Evolutionary conservation across 179 eudicot genomes (phyloP), one percentile per base, ranked within the genome.

Genomic region (Pouteria campechiana): DNA sequence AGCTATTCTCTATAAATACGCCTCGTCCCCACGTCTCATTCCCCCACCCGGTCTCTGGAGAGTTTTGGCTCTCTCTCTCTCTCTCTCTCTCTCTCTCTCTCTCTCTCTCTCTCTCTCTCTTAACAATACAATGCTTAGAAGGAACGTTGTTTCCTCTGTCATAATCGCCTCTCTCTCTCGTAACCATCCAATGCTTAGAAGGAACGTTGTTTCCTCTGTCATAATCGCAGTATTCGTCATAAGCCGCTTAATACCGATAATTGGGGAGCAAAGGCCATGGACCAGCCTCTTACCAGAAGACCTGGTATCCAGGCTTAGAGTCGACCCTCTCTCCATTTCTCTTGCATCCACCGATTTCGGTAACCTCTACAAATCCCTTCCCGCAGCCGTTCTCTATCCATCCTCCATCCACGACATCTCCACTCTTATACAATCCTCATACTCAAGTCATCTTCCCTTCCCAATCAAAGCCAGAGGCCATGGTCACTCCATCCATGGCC

Each of bases 401-500:
- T 44, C 75, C 1, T 64, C 73, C 3, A 39, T 46, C 1, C 13
- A 50, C 0, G 81, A 78, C 36, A 63, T 78, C 7, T 25, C 45
- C 0, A 31, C 17, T 0, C 57, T 71, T 11, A 12, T 78, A 7
- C 55, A 50, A 5, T 17, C 54, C 11, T 71, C 86, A 0, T 64
- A 74, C 22, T 23, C 54, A 14, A 57, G 59, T 16, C 10, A 73
- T 3, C 2, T 6, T n/a, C 75, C 73, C 7, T 61, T 78, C 8
- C 4, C 4, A 0, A 17, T 78, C 3, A 66, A 75, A 0, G 72
- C 73, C 1, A 58, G 70, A 32, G 85, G 85, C 27, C 60, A 51
- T 17, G 75, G 85, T 28, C 85, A 78, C 43, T 78, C 85, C 2
- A 37, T 65, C 1, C 38, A 63, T 3, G 86, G 81, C 0, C 81